Evolutionary conservation across 2,329 filamentous ascomycete species (phyloP).

Genomic region (Geosmithia flava): DNA sequence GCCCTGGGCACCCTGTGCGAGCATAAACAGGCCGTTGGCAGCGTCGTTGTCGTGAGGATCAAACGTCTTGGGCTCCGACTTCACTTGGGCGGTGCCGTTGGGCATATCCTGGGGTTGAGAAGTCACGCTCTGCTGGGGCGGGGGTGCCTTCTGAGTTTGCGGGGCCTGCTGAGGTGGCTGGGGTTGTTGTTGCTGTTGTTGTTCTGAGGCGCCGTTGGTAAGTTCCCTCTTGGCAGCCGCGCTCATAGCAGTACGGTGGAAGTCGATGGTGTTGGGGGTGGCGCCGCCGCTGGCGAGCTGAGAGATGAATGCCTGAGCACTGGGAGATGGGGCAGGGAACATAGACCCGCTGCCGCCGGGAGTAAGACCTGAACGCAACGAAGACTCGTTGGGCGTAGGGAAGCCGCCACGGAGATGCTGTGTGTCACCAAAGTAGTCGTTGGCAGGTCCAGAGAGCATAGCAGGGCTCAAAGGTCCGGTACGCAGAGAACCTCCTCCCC

Average conservation of each 20-base stretch:
- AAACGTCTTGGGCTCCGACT: constrained; percentile 49
- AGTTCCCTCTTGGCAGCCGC: constrained; percentile 54
- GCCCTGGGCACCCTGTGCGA: constrained; percentile 63
- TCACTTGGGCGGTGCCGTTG: constrained; percentile 25
- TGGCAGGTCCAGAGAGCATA: constrained; percentile 80
- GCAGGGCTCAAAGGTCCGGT: constrained; percentile 91
- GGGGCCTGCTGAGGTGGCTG: constrained; percentile 18
- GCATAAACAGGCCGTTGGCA: constrained; percentile 84
- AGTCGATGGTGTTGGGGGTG: constrained; percentile 85
- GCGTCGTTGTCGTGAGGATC: constrained; percentile 90
- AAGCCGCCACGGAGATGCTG: constrained; percentile 71
- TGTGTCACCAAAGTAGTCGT: constrained; percentile 80
- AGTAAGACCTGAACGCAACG: constrained; percentile 78
- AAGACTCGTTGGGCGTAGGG: constrained; percentile 93
- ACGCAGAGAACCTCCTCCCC: constrained; percentile 72
- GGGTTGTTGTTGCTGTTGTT: constrained; percentile 15
- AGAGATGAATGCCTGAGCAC: constrained; percentile 71
- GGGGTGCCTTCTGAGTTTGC: constrained; percentile 12
- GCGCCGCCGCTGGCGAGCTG: constrained; percentile 69
- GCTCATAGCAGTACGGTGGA: constrained; percentile 83
- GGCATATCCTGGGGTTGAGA: constrained; percentile 43
- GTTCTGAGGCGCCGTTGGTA: constrained; percentile 17
- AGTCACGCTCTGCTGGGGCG: constrained; percentile 16
- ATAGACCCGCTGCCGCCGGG: constrained; percentile 93
- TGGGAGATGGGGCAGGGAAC: constrained; percentile 87